These are phyloP conservation scores for Malassezia globosa DNA, from an alignment of 1,284 basidiomycete genomes.

Conservation along the genomic window DNA sequence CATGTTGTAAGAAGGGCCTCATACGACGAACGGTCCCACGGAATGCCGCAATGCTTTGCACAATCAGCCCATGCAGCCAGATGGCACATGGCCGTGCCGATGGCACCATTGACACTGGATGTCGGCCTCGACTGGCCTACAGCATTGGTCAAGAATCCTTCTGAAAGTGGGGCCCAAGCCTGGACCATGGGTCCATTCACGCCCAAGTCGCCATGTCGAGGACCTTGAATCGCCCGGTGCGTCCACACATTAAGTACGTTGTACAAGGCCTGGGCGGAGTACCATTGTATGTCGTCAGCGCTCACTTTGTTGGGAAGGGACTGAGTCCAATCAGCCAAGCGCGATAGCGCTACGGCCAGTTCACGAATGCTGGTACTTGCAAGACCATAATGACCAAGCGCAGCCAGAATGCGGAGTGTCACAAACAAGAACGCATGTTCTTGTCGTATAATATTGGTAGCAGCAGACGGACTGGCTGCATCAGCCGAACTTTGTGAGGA, in stretches of 20 bases:
- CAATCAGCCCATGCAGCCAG: constrained; percentile 6
- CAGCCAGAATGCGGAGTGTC: constrained; percentile 59
- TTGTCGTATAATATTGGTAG: too few species aligned
- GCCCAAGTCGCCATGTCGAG: constrained; percentile 16
- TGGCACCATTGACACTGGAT: not conserved
- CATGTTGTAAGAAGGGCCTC: not conserved
- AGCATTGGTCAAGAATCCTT: not conserved
- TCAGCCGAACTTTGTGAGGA: not conserved
- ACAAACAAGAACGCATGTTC: constrained; percentile 51
- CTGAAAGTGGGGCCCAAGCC: not conserved
- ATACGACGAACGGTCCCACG: not conserved
- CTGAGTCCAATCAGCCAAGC: constrained; percentile 18
- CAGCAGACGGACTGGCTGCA: not conserved
- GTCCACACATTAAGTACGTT: constrained; percentile 10
- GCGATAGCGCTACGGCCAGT: constrained; percentile 21
- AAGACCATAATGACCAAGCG: constrained; percentile 66
- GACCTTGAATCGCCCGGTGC: constrained; percentile 10
- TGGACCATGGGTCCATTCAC: constrained; percentile 10
- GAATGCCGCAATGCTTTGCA: not conserved
- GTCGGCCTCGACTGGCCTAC: not conserved
- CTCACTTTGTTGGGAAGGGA: not conserved
- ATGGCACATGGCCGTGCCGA: constrained; percentile 3
- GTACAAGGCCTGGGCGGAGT: constrained; percentile 1
- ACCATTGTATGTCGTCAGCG: not conserved
- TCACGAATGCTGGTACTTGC: constrained; percentile 56